Evolutionary conservation across 176 grass and related monocot genomes (phyloP).

Genomic region (Leersia perrieri): DNA sequence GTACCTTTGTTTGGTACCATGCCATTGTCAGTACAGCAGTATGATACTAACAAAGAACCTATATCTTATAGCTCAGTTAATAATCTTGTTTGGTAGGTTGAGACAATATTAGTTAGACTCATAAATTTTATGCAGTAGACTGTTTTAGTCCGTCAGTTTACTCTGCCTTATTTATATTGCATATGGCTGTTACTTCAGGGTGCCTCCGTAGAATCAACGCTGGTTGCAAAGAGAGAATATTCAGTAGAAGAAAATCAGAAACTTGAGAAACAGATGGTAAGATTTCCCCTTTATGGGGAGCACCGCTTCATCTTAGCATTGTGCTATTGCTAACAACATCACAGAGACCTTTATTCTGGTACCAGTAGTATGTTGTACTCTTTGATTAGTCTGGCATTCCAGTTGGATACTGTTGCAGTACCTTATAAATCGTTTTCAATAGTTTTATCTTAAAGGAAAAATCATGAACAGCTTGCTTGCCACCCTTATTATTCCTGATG

Average conservation of each 20-base stretch:
- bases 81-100: background rate
- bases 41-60: background rate
- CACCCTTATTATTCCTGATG: background rate
- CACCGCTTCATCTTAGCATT: background rate
- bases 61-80: background rate
- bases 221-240: slow-evolving; percentile 41
- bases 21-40: background rate
- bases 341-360: background rate
- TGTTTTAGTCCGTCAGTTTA: background rate
- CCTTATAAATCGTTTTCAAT: background rate
- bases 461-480: background rate
- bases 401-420: background rate
- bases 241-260: slow-evolving; percentile 52
- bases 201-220: slow-evolving; percentile 13
- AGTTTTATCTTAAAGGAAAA: background rate
- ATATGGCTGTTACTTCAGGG: slow-evolving; percentile 35
- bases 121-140: background rate
- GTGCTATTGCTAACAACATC: background rate
- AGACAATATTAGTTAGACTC: background rate
- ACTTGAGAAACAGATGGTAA: slow-evolving; percentile 54
- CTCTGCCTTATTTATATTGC: background rate
- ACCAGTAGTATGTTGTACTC: background rate
- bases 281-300: background rate
- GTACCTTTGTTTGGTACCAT: background rate
- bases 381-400: background rate